Percentiles rank a stretch among this genome's conserved stretches.
phyloP scores from a whole-genome alignment of 208 protist genomes.

The Trypanosoma boissoni region DNA sequence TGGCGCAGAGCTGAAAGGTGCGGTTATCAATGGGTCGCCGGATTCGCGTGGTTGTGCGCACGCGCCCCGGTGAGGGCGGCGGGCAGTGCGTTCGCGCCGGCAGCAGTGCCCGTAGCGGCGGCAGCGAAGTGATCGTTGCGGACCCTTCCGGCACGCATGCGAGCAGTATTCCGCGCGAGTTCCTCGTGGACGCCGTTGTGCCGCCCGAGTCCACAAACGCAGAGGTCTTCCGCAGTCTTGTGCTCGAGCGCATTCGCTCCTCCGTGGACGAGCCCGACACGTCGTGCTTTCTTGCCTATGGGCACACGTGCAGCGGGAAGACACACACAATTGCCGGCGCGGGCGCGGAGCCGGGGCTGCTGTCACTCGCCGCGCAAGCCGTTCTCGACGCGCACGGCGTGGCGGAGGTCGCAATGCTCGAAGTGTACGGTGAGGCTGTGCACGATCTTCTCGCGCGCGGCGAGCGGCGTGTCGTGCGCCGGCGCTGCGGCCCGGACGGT shows the following conservation, averaged over 20 bases:
- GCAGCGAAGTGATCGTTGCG: constrained; percentile 9
- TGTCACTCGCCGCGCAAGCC: constrained; percentile 64
- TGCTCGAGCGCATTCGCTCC: constrained; percentile 46
- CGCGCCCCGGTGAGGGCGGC: constrained; percentile 35
- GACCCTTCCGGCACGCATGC: constrained; percentile 15
- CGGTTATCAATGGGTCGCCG: constrained; percentile 41
- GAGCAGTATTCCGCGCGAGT: constrained; percentile 11
- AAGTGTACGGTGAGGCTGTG: constrained; percentile 83
- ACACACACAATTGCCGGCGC: constrained; percentile 82
- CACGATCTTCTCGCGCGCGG: constrained; percentile 78
- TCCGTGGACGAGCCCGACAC: constrained; percentile 65
- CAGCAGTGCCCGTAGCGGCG: too few relatives aligned
- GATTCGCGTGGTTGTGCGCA: constrained; percentile 68
- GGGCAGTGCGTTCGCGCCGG: constrained; percentile 36
- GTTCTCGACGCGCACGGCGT: constrained; percentile 68
- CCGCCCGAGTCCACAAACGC: constrained; percentile 40
- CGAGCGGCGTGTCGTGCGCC: constrained; percentile 51
- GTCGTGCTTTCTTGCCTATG: constrained; percentile 85
- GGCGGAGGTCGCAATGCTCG: constrained; percentile 83
- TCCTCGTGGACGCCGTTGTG: constrained; percentile 37
- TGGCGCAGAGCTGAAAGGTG: too few relatives aligned
- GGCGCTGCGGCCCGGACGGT: constrained; percentile 24
- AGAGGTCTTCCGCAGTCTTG: constrained; percentile 62
- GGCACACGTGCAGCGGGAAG: constrained; percentile 89
- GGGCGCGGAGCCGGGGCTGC: constrained; percentile 59